Conservation (phyloP, 139 green algal species). For the Coelastrella sp. region DNA sequence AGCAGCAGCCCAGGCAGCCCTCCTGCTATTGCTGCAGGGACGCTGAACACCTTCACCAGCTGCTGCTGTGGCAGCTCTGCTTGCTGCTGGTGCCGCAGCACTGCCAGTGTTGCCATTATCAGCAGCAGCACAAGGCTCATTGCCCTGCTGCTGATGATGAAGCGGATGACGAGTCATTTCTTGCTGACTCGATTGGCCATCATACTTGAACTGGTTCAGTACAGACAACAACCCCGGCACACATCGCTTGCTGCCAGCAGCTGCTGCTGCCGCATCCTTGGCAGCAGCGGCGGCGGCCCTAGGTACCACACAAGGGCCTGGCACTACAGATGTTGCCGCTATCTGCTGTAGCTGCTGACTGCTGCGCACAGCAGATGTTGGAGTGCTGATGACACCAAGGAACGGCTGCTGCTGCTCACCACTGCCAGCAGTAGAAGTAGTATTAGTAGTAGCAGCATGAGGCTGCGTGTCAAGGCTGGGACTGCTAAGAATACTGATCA, state of each 20-base stretch:
- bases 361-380: background rate
- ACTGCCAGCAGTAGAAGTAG: background rate
- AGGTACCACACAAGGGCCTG: background rate
- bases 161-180: slow-evolving; percentile 3
- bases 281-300: background rate
- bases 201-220: slow-evolving; percentile 25
- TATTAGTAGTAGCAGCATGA: background rate
- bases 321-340: background rate
- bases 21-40: background rate
- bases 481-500: background rate
- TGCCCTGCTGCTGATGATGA: background rate
- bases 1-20: slow-evolving; percentile 17
- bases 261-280: background rate
- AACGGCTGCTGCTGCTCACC: slow-evolving; percentile 12
- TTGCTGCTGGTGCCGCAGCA: background rate
- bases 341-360: background rate
- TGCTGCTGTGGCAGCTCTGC: background rate
- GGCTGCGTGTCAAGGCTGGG: background rate
- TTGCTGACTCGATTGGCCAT: background rate
- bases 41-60: background rate
- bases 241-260: background rate
- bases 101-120: background rate
- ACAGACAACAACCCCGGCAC: background rate
- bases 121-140: background rate
- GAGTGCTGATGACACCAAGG: too few species aligned